Base-by-base conservation (phyloP, 306 rosid species). In the Prunus mongolica region DNA sequence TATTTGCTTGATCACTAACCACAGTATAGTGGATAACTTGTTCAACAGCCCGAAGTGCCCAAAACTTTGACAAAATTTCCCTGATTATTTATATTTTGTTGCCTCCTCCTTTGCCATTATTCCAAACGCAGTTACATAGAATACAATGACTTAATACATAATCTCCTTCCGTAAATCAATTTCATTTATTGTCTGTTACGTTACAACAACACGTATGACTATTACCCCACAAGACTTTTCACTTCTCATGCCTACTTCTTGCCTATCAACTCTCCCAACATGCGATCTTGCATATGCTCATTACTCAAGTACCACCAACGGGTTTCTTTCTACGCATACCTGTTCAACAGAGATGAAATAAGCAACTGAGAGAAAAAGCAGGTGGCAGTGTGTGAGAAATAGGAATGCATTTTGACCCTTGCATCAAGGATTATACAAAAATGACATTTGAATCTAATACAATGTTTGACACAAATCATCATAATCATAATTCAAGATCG, bases 311-410 rank as follows among this genome's bases (percentile, higher is more conserved):
- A 50, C 80, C 81, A 14, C 67, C 76, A n/a, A 41, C 80, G 38
- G 71, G 49, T 76, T 73, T 87, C 84, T 86, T 78, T 82, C 88
- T 80, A 47, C 52, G 78, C 27, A 8, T 72, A 72, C 84, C 91
- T 91, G 91, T 78, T 72, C 49, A 80, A 77, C 44, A 80, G 56
- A 81, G 79, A 78, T 30, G 81, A 76, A 61, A 69, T 58, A 51
- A 76, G 67, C 1, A 68, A 66, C 72, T 7, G 54, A 66, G 78
- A 44, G 78, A 32, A 44, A 49, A 67, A 56, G 16, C 11, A 70
- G 65, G 34, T 57, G 47, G 57, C 30, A 32, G 38, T 22, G 20
- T 66, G 79, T 50, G 55, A 44, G 64, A 57, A 64, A 65, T 25
- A 68, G 14, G 8, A 76, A 38, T 32, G 75, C 38, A 76, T 14